Base-by-base conservation (phyloP, 345 rosid genomes). In the Salix brachista region DNA sequence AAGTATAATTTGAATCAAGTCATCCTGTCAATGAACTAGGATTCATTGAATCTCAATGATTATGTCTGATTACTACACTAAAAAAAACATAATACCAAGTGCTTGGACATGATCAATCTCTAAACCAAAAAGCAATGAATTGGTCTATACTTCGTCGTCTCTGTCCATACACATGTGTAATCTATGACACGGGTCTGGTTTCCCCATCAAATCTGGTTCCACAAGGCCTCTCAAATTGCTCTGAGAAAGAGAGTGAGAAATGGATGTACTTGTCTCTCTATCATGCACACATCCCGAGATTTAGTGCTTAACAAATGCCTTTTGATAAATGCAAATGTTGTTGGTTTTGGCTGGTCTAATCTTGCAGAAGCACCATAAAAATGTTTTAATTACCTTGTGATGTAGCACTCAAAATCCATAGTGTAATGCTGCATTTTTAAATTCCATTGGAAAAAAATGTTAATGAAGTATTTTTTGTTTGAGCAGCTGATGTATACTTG, bases 291-390 rank as follows among this genome's bases (percentile, higher is more conserved):
- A 28, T 32, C 4, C n/a, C 4, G 17, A 66, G 34, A 7, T 46
- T 6, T 4, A 26, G 10, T 0, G 37, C 54, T 7, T 23, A 30
- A 48, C 14, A 19, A 30, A 23, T 25, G 18, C 8, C 3, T 11
- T 5, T 21, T 10, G 23, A 67, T 67, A 17, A 67, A 39, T 46
- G 21, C 16, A 56, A 46, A 21, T 56, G 17, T 56, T 37, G 34
- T 54, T 39, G 37, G 56, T 48, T 36, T 36, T 71, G 65, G 30
- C 46, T 72, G 73, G 73, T 69, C 30, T 69, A 28, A 32, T 71
- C 74, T 21, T 6, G 52, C 30, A 70, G 60, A 28, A 70, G 50
- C 39, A 52, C 34, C 37, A 42, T n/a, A 41, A 70, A 48, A 42
- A 37, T 42, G 58, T n/a, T 39, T 61, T 8, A 16, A 25, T 41